These are phyloP conservation scores for Centella asiatica DNA, from an alignment of 129 eudicot species.

Conservation along the genomic window DNA sequence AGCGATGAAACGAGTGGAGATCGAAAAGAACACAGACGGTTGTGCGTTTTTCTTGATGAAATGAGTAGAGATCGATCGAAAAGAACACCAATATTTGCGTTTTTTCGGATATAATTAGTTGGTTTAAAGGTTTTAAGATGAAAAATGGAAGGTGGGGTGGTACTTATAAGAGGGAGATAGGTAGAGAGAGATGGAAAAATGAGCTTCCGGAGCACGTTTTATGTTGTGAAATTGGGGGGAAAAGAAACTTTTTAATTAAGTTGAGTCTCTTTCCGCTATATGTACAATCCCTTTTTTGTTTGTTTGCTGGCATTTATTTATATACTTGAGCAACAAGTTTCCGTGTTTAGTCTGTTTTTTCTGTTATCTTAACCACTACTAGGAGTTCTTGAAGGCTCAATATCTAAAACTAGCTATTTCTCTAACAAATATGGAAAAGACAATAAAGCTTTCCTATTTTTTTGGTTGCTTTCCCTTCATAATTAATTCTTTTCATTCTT, in stretches of 20 bases:
- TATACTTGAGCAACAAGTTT: constrained; percentile 9
- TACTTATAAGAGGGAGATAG: constrained; percentile 7
- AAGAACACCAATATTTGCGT: no score
- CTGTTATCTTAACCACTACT: background rate
- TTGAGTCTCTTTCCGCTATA: constrained; percentile 25
- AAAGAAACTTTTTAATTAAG: constrained; percentile 19
- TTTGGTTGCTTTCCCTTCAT: background rate
- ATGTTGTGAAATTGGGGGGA: constrained; percentile 25
- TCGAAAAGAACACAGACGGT: no score
- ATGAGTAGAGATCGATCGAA: no score
- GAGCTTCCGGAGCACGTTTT: constrained; percentile 49
- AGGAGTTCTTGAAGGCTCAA: background rate
- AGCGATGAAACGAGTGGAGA: no score
- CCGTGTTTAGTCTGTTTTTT: background rate
- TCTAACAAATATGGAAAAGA: background rate
- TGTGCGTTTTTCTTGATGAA: no score
- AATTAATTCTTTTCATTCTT: background rate
- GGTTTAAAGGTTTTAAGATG: background rate
- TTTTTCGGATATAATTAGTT: no score
- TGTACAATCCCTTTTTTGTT: constrained; percentile 15
- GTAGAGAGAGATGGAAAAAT: background rate
- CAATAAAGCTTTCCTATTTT: background rate
- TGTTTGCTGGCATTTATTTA: constrained; percentile 1
- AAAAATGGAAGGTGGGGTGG: background rate
- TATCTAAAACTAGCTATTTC: background rate